Evolutionary conservation across 1,284 basidiomycete genomes (phyloP).

Genomic region (Puccinia novopanici): DNA sequence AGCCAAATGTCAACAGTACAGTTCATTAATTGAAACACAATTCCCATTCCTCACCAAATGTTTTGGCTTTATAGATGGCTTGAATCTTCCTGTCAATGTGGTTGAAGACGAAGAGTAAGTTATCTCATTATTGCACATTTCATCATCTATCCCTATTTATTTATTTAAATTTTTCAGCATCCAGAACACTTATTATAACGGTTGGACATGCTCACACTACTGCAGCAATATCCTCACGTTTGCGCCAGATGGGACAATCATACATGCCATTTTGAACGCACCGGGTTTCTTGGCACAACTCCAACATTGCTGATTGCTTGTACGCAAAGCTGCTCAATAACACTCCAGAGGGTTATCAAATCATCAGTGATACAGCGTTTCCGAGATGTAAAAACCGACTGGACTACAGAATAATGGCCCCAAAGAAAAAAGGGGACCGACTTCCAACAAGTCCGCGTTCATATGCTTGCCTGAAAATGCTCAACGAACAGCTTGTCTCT

Average conservation of each 20-base stretch:
- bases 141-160: not conserved
- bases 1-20: not conserved
- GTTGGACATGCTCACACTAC: no score
- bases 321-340: not conserved
- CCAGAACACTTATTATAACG: not conserved
- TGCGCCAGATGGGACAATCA: no score
- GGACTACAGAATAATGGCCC: not conserved
- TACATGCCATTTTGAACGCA: no score
- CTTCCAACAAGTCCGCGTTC: not conserved
- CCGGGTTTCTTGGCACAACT: not conserved
- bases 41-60: not conserved
- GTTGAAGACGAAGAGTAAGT: slow-evolving; percentile 9
- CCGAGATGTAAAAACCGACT: not conserved
- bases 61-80: no score
- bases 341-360: not conserved
- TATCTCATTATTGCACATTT: no score
- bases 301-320: not conserved
- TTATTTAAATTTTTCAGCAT: not conserved
- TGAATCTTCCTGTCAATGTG: not conserved
- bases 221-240: no score
- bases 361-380: slow-evolving; percentile 7
- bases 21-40: not conserved
- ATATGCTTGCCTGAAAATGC: not conserved
- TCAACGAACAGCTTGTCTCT: no score
- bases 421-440: not conserved